Conservation (phyloP, 306 rosid species). For the Cercis canadensis region DNA sequence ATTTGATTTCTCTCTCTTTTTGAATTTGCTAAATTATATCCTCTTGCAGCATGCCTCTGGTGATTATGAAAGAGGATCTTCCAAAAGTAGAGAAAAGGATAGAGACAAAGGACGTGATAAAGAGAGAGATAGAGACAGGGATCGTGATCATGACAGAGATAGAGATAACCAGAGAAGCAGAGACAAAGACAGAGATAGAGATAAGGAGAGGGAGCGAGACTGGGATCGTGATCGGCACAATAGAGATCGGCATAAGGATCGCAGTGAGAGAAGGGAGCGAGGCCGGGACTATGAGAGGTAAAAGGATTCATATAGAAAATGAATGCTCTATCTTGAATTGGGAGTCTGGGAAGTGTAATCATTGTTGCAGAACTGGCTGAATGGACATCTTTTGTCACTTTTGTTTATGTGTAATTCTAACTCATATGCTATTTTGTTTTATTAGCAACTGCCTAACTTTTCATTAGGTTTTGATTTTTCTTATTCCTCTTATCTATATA, state of each 20-base stretch:
- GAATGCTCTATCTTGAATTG: background rate
- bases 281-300: conserved; percentile 66
- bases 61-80: conserved; percentile 60
- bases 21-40: background rate
- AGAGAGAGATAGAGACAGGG: conserved; percentile 48
- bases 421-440: background rate
- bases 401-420: background rate
- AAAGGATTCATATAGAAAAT: background rate
- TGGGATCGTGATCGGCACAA: conserved; percentile 49
- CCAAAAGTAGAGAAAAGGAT: conserved; percentile 63
- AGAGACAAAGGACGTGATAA: conserved; percentile 60
- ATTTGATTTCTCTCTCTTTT: background rate
- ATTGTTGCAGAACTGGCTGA: background rate
- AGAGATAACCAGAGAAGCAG: conserved; percentile 33
- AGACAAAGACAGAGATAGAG: conserved; percentile 49
- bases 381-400: too few species aligned
- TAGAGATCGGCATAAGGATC: conserved; percentile 50
- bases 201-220: conserved; percentile 39
- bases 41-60: conserved; percentile 52
- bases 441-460: background rate
- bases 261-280: conserved; percentile 61
- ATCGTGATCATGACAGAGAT: conserved; percentile 31
- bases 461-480: too few species aligned
- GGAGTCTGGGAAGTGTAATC: background rate
- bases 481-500: background rate